phyloP scores from a whole-genome alignment of 2,329 filamentous ascomycete genomes.

The Hymenoscyphus linearis region DNA sequence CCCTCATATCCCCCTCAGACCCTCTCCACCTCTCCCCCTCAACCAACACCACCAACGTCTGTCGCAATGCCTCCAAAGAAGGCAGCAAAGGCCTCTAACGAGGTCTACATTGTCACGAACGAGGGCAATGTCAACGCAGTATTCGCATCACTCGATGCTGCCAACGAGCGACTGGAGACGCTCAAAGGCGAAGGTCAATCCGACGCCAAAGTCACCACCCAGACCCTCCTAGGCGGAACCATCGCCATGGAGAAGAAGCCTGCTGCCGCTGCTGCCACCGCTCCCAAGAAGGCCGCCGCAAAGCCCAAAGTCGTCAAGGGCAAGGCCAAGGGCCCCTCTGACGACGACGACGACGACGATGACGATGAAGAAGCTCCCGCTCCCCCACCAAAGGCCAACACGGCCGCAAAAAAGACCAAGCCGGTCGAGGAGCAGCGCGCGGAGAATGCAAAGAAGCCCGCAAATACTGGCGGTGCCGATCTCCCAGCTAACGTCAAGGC shows the following conservation, averaged over 20 bases:
- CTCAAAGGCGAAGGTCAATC: slow-evolving; percentile 6
- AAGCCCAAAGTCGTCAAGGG: neutral
- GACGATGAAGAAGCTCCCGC: neutral
- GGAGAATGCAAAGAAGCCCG: slow-evolving; percentile 17
- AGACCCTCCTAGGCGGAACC: slow-evolving; percentile 16
- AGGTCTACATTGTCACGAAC: slow-evolving; percentile 13
- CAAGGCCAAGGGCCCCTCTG: neutral
- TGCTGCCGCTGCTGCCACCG: neutral
- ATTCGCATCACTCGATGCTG: slow-evolving; percentile 15
- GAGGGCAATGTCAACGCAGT: slow-evolving; percentile 11
- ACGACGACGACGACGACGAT: slow-evolving; percentile 2
- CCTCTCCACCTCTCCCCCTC: neutral
- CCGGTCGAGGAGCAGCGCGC: slow-evolving; percentile 20
- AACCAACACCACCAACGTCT: neutral
- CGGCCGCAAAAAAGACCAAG: slow-evolving; percentile 20
- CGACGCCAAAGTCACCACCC: slow-evolving; percentile 5
- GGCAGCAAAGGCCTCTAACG: neutral
- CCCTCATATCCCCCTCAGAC: neutral
- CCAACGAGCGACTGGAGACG: slow-evolving; percentile 10
- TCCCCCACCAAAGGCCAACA: slow-evolving; percentile 5
- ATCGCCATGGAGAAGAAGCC: slow-evolving; percentile 8
- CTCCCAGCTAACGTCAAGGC: slow-evolving; percentile 18
- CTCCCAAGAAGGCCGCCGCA: neutral
- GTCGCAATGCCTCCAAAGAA: slow-evolving; percentile 20
- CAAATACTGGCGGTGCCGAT: slow-evolving; percentile 9